Conservation (phyloP, 768 basidiomycete genomes). For the Xerocomellus chrysenteron region DNA sequence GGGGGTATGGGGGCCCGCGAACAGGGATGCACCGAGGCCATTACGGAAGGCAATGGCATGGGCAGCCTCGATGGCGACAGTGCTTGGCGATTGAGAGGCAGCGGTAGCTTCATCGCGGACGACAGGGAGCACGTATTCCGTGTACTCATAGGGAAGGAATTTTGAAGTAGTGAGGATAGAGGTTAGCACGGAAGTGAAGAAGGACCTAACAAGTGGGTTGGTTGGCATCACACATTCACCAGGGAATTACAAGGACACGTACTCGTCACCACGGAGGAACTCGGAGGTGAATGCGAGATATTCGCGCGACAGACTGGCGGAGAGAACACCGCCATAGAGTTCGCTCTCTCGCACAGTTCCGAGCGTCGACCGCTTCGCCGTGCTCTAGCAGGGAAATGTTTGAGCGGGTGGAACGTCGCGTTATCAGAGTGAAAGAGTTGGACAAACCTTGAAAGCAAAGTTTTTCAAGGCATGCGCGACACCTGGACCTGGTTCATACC, state of each 20-base stretch:
- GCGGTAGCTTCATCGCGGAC: constrained; percentile 68
- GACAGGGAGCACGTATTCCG: constrained; percentile 70
- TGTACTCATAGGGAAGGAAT: constrained; percentile 75
- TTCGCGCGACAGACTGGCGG: constrained; percentile 81
- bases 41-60: constrained; percentile 91
- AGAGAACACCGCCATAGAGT: constrained; percentile 89
- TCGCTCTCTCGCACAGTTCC: constrained; percentile 91
- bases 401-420: neutral
- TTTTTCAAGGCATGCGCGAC: constrained; percentile 94
- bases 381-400: constrained; percentile 55
- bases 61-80: constrained; percentile 80
- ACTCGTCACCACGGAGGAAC: constrained; percentile 96
- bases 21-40: constrained; percentile 90
- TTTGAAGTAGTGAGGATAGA: constrained; percentile 82
- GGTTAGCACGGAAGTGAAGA: constrained; percentile 88
- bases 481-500: constrained; percentile 86
- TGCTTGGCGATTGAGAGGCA: constrained; percentile 58
- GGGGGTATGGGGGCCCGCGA: constrained; percentile 67
- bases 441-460: constrained; percentile 95
- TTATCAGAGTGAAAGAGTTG: neutral
- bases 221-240: neutral
- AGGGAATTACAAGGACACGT: constrained; percentile 39
- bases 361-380: constrained; percentile 80
- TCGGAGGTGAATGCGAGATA: constrained; percentile 92
- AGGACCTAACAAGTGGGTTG: constrained; percentile 49